Conservation (phyloP, 1,139 yeast genomes). For the Kodamaea sp. region DNA sequence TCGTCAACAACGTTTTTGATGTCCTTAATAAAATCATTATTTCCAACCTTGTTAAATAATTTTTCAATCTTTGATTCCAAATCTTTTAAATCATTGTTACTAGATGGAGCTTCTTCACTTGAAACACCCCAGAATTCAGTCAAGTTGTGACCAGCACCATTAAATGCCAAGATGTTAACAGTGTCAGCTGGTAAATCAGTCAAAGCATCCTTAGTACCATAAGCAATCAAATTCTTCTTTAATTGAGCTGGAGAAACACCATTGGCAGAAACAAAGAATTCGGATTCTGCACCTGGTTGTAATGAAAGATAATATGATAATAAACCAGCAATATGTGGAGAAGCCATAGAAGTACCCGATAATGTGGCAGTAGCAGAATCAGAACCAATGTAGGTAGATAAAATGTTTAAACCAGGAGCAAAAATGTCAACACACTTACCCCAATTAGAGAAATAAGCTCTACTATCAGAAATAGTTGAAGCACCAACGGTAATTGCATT, state of each 20-base stretch:
- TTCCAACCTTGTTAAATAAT: slow-evolving; percentile 19
- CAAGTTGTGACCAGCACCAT: slow-evolving; percentile 87
- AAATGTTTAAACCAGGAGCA: slow-evolving; percentile 79
- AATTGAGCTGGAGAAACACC: slow-evolving; percentile 79
- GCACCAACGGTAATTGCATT: slow-evolving; percentile 83
- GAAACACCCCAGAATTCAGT: slow-evolving; percentile 60
- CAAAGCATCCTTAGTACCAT: slow-evolving; percentile 68
- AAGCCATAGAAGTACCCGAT: slow-evolving; percentile 99
- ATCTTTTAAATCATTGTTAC: slow-evolving; percentile 3
- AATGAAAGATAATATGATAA: slow-evolving; percentile 84
- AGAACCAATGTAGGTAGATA: slow-evolving; percentile 85
- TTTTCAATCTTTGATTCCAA: slow-evolving; percentile 19
- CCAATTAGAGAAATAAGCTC: slow-evolving; percentile 79
- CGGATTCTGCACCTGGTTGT: slow-evolving; percentile 82
- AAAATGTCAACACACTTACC: slow-evolving; percentile 84
- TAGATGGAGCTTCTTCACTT: neutral
- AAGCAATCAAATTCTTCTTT: slow-evolving; percentile 81
- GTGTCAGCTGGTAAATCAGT: slow-evolving; percentile 75
- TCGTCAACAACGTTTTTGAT: slow-evolving; percentile 21
- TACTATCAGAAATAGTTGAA: slow-evolving; percentile 65
- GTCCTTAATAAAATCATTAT: slow-evolving; percentile 19
- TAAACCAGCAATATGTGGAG: slow-evolving; percentile 94
- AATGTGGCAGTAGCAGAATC: slow-evolving; percentile 80
- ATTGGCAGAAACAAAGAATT: slow-evolving; percentile 53
- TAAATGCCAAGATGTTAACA: slow-evolving; percentile 85